These are phyloP conservation scores for Globisporangium barbulae DNA, from an alignment of 352 stramenopile genomes.

Conservation along the genomic window DNA sequence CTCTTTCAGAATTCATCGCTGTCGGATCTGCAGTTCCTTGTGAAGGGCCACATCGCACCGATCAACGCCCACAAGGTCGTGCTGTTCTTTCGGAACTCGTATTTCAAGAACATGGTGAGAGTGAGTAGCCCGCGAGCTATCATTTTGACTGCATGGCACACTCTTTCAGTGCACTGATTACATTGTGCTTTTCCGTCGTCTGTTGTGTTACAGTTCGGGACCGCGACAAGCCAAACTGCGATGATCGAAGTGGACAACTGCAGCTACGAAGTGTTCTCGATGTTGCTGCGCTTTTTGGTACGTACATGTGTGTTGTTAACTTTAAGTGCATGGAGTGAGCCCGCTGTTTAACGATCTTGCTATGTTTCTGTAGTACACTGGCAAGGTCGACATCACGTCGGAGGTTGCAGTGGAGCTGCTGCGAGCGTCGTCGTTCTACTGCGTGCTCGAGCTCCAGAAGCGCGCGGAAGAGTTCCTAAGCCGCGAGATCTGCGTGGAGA, in stretches of 20 bases:
- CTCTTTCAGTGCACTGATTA: constrained; percentile 12
- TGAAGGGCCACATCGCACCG: constrained; percentile 80
- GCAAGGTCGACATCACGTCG: constrained; percentile 80
- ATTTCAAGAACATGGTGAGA: constrained; percentile 91
- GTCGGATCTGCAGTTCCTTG: constrained; percentile 84
- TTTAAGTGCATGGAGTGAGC: background rate
- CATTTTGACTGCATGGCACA: background rate
- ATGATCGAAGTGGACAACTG: constrained; percentile 89
- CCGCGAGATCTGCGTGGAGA: constrained; percentile 75
- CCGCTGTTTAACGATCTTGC: background rate
- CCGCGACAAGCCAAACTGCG: constrained; percentile 72
- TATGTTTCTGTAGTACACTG: constrained; percentile 66
- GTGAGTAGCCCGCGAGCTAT: constrained; percentile 42
- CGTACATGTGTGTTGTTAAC: constrained; percentile 13
- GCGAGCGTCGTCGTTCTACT: constrained; percentile 76
- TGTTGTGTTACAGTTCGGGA: constrained; percentile 61
- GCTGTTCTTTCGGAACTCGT: constrained; percentile 88
- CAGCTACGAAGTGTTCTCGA: constrained; percentile 85
- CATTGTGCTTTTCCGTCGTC: constrained; percentile 3
- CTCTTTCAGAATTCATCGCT: constrained; percentile 80
- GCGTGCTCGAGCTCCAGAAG: constrained; percentile 83
- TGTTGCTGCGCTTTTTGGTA: constrained; percentile 83
- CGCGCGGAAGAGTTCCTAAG: constrained; percentile 78
- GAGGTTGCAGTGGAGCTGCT: constrained; percentile 82
- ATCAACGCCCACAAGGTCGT: constrained; percentile 90